Base-by-base conservation (phyloP, 495 filamentous ascomycete genomes). In the Tetracladium setigerum region DNA sequence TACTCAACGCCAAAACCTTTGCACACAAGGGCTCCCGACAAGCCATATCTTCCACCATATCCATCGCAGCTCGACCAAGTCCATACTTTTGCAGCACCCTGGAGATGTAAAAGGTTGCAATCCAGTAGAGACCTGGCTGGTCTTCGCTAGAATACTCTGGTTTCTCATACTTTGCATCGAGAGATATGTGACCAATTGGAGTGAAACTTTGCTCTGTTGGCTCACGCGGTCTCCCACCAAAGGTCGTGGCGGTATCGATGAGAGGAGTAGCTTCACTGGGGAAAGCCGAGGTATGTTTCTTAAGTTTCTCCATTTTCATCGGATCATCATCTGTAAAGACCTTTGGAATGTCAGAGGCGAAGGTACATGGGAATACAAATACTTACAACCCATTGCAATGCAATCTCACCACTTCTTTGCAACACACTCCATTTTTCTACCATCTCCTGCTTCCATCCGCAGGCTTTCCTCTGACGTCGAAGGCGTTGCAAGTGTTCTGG, bases 121-220 rank as follows among this genome's bases (percentile, higher is more conserved):
- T 53, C 55, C 60, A 65, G 41, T 62, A 63, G 11, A 64, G 51
- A 8, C 55, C 58, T 30, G 38, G 24, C 14, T 18, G 8, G 5
- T 50, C 46, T 15, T 52, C 46, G 22, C 22, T 27, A 11, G 55
- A 57, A 31, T 57, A 52, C 6, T 48, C 55, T 3, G 60, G 38
- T 44, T 52, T 45, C 27, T 50, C 43, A 37, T 62, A 59, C 30
- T 60, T 53, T n/a, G 61, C 44, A 12, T 64, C 59, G 4, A 70
- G 42, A 6, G 63, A 65, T 14, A 69, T 62, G 46, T 69, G 66
- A n/a, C 67, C 66, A 41, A 69, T 53, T n/a, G 67, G 66, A 12
- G 58, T 49, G 56, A 69, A 69, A 18, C 47, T 31, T 36, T 40
- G 48, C 16, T 39, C 33, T 5, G 56, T 53, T 36, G 63, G 58